A percentile compares a stretch with the other conserved stretches of the same genome.
These are phyloP conservation scores for Selaginella moellendorffii DNA, from an alignment of 75 land plant species.

Conservation along the genomic window DNA sequence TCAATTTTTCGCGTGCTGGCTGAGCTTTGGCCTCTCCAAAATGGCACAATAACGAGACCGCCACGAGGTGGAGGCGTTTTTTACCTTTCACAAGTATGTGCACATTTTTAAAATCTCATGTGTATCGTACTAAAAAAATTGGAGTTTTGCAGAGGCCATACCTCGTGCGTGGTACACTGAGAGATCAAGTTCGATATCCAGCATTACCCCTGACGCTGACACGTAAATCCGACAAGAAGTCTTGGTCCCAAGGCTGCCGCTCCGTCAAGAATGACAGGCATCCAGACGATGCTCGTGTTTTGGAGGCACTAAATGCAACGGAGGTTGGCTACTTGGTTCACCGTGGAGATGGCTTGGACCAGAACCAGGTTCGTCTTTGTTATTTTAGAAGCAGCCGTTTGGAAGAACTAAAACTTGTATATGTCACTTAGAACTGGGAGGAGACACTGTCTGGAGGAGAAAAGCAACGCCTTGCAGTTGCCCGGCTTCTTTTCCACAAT, in stretches of 20 bases:
- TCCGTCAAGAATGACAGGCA: constrained; percentile 11
- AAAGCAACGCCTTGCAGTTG: constrained; percentile 31
- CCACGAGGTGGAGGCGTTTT: constrained; percentile 18
- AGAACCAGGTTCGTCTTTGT: constrained; percentile 19
- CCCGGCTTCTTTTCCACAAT: constrained; percentile 27
- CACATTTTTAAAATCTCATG: too few species aligned
- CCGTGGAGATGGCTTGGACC: constrained; percentile 35
- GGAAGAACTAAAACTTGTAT: background rate
- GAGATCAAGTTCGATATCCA: constrained; percentile 38
- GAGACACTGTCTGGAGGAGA: constrained; percentile 36
- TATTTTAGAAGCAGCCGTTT: background rate
- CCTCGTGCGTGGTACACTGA: constrained; percentile 26
- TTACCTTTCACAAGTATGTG: constrained; percentile 32
- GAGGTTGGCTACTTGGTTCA: constrained; percentile 29
- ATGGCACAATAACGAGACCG: constrained; percentile 33
- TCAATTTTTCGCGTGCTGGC: constrained; percentile 31
- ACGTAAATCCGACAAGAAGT: background rate
- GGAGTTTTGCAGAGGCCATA: constrained; percentile 28
- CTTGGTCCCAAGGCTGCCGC: too few species aligned
- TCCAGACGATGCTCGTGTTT: constrained; percentile 26
- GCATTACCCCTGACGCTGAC: background rate
- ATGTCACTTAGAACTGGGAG: constrained; percentile 31
- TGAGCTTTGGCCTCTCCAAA: constrained; percentile 37
- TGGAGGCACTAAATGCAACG: constrained; percentile 27
- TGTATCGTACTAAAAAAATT: too few species aligned